These are phyloP conservation scores for Populus trichocarpa DNA, from an alignment of 441 rosid species.

Conservation along the genomic window DNA sequence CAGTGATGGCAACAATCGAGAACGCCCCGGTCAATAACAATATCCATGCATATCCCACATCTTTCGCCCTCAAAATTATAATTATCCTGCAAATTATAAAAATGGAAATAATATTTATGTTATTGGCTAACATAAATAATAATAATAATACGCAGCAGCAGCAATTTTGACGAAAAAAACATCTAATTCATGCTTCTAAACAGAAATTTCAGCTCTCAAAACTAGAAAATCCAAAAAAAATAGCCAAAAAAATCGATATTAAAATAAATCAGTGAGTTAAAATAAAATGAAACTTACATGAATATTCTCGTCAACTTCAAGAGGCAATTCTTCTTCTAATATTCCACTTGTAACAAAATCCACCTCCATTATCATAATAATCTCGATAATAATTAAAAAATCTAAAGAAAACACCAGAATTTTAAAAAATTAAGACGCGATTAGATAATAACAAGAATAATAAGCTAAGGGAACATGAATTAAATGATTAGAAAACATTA, in stretches of 20 bases:
- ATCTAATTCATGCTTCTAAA: not conserved
- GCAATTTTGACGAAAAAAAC: not conserved
- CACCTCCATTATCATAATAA: slow-evolving; percentile 49
- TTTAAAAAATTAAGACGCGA: not conserved
- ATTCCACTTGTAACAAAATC: slow-evolving; percentile 49
- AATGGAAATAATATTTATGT: not conserved
- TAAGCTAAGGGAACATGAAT: not conserved
- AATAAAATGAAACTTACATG: slow-evolving; percentile 37
- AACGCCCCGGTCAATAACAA: slow-evolving; percentile 82
- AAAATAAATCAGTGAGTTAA: not conserved
- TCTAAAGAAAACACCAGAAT: not conserved
- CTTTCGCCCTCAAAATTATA: slow-evolving; percentile 64
- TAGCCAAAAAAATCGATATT: not conserved
- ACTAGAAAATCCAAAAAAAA: not conserved
- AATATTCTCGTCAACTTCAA: slow-evolving; percentile 44
- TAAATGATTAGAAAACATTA: not conserved
- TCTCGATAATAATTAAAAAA: slow-evolving; percentile 6
- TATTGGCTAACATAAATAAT: not conserved
- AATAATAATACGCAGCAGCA: not conserved
- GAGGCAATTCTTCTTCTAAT: slow-evolving; percentile 48
- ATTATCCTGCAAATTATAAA: slow-evolving; percentile 45
- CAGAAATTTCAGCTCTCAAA: not conserved
- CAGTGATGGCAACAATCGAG: slow-evolving; percentile 98
- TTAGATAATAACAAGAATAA: not conserved
- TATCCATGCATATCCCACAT: slow-evolving; percentile 98